Evolutionary conservation across 495 filamentous ascomycete species (phyloP).

Genomic region (Jackrogersella minutella): DNA sequence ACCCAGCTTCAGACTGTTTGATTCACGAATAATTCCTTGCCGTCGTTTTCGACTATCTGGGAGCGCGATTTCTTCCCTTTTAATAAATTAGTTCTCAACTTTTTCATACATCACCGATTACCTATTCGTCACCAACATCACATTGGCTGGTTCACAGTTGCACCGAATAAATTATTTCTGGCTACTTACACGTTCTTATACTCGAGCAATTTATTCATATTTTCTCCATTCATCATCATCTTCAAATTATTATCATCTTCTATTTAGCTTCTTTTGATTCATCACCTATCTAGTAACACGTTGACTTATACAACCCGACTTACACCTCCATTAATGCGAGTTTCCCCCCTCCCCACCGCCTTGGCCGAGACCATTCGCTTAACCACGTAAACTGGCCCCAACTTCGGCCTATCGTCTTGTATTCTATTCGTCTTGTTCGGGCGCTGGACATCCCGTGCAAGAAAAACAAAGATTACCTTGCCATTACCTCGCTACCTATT

Average conservation of each 20-base stretch:
- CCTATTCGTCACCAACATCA: background rate
- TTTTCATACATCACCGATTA: background rate
- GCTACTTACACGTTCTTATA: conserved; percentile 5
- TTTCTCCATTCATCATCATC: background rate
- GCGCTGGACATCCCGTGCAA: conserved; percentile 33
- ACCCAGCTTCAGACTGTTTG: too few relatives aligned
- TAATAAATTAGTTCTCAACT: conserved; percentile 19
- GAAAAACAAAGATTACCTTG: conserved; percentile 3
- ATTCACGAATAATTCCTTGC: conserved; percentile 6
- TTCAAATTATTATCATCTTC: conserved; percentile 7
- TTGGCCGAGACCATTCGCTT: conserved; percentile 29
- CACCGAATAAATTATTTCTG: background rate
- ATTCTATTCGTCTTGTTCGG: conserved; percentile 35
- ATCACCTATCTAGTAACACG: background rate
- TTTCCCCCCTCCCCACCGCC: conserved; percentile 4
- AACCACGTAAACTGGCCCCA: conserved; percentile 15
- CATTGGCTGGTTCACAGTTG: too few relatives aligned
- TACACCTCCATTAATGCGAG: background rate
- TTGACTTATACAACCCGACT: conserved; percentile 25
- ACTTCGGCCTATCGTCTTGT: background rate
- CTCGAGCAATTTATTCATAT: background rate
- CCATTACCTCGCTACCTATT: background rate
- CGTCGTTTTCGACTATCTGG: conserved; percentile 1
- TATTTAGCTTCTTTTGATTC: background rate
- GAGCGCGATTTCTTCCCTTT: conserved; percentile 21